Evolutionary conservation across 768 basidiomycete genomes (phyloP), one percentile per base, ranked within the genome.

Genomic region (Serendipita sp.): DNA sequence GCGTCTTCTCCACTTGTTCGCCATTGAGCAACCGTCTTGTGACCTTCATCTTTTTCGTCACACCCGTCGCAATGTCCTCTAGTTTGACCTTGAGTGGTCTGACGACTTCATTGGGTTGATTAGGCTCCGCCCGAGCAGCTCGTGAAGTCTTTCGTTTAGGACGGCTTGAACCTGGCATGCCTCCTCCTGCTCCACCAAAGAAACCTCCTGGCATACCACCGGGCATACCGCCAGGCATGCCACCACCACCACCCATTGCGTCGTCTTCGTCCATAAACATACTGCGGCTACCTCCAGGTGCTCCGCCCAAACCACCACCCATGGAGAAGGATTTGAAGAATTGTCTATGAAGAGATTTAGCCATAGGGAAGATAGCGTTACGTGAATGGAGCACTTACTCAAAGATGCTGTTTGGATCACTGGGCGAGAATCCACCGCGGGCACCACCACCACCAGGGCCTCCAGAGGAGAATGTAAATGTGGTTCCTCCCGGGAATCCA

Each of bases 361-460:
- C 54, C 63, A 44, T 38, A 30, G 46, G 28, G 63, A 13, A n/a
- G 1, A 30, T 3, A 36, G 15, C 23, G 1, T 16, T 10, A 41
- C 23, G 23, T 23, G 23, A 23, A 23, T 23, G 23, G 23, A 23
- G 47, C 15, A 81, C 90, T 75, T 72, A 88, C 89, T 89, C 86
- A 74, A 97, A 96, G 73, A 97, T 84, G 71, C 85, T 88, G 66
- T 88, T 80, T 11, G 94, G 91, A 70, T 96, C 92, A 30, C 81
- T 74, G 2, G 94, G 90, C 3, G 79, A 74, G 77, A 87, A 96
- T 3, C 87, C 85, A 8, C 44, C 76, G 16, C 73, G 72, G 23
- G 23, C 23, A 28, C 72, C 69, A 48, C 74, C 71, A 3, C 79
- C 78, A 23, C 80, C 80, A 8, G 83, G 76, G 1, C 81, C 77